Percentiles rank a stretch among this genome's conserved stretches.
Evolutionary conservation across 129 eudicot genomes (phyloP).

Genomic region (Mikania micrantha): DNA sequence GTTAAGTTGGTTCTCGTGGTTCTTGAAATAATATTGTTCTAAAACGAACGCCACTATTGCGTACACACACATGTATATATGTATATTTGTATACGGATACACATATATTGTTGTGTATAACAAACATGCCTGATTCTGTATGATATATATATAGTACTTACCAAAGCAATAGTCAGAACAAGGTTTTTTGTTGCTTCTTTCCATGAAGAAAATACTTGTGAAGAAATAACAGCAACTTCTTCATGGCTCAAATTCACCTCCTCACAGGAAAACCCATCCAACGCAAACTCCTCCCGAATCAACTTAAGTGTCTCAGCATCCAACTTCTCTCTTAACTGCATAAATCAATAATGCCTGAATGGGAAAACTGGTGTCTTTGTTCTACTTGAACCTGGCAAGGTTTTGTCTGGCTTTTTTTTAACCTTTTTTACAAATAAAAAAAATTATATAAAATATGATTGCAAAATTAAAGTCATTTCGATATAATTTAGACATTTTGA

Average conservation of each 20-base stretch:
- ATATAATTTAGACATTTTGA: background rate
- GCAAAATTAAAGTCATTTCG: background rate
- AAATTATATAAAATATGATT: background rate
- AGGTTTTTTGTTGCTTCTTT: constrained; percentile 53
- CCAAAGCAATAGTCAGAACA: constrained; percentile 42
- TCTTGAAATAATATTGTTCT: background rate
- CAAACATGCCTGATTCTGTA: background rate
- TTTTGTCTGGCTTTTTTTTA: background rate
- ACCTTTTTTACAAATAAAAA: background rate
- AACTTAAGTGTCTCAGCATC: constrained; percentile 49
- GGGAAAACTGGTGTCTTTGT: background rate
- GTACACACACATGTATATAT: no score
- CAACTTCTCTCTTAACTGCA: constrained; percentile 61
- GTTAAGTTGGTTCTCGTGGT: background rate
- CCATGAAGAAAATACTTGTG: constrained; percentile 47
- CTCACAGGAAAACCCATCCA: constrained; percentile 59
- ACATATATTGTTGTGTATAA: no score
- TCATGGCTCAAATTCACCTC: constrained; percentile 50
- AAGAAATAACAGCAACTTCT: constrained; percentile 25
- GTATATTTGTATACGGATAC: no score
- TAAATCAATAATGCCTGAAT: background rate
- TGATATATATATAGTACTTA: constrained; percentile 16
- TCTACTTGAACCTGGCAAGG: background rate
- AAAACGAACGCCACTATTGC: background rate
- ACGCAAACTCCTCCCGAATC: constrained; percentile 50